Percentiles rank a stretch among this genome's conserved stretches.
Evolutionary conservation across 2,329 filamentous ascomycete genomes (phyloP).

Genomic region (Hypoxylon sp.): DNA sequence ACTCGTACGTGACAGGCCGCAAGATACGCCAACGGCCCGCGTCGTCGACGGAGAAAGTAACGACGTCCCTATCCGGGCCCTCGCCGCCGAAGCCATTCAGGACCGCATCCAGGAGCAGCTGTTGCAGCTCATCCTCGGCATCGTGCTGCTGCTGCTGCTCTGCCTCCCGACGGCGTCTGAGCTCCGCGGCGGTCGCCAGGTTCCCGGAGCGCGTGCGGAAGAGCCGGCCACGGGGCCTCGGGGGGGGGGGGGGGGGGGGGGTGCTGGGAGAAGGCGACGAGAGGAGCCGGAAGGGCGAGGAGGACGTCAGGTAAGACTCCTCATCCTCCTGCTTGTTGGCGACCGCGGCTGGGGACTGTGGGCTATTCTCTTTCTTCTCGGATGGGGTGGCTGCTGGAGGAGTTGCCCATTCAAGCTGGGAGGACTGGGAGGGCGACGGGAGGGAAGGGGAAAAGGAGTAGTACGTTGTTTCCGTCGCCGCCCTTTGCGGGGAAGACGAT

Average conservation of each 20-base stretch:
- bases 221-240: conserved; percentile 31
- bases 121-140: conserved; percentile 44
- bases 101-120: conserved; percentile 48
- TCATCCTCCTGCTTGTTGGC: background rate
- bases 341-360: background rate
- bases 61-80: conserved; percentile 6
- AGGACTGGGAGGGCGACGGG: background rate
- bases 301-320: background rate
- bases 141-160: no score
- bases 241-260: conserved; percentile 6
- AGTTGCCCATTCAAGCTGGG: background rate
- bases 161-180: conserved; percentile 36
- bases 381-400: background rate
- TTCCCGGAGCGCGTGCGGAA: conserved; percentile 41
- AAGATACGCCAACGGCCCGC: conserved; percentile 53
- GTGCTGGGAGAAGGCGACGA: no score
- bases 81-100: conserved; percentile 49
- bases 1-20: conserved; percentile 12
- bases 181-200: conserved; percentile 37
- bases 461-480: background rate
- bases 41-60: conserved; percentile 50
- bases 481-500: background rate
- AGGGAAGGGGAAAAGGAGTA: background rate
- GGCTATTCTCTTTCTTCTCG: background rate
- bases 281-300: conserved; percentile 1